Base-by-base conservation (phyloP, 1,284 basidiomycete genomes). In the Pseudozyma hubeiensis region DNA sequence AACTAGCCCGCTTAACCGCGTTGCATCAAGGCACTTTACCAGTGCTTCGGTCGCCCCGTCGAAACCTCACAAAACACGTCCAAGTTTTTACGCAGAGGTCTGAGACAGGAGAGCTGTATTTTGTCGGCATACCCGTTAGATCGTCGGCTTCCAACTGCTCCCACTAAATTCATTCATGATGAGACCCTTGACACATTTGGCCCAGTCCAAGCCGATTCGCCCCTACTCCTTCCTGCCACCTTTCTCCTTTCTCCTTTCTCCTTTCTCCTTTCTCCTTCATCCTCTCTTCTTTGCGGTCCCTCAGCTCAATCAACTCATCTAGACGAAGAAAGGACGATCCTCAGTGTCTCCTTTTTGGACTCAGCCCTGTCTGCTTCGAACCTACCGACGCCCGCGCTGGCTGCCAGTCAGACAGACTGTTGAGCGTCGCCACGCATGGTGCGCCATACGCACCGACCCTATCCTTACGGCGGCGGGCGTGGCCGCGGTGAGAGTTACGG, bases 381-480 rank as follows among this genome's bases (percentile, higher is more conserved):
- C 4, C 24, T 24, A 24, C 24, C 24, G 24, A 24, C 24, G 8
- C 8, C 31, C 30, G 24, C 24, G 24, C 24, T 24, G 24, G 24
- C 24, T 24, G 24, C 24, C 24, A 1, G 24, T 24, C 24, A 24
- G 24, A 24, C 24, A 24, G 24, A 1, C 24, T 24, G 24, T 16
- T 7, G 35, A 41, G 54, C 55, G 51, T 64, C 65, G 65, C 54
- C 35, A 37, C 35, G 35, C 65, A 62, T 67, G 65, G 24, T 57
- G 41, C 59, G 59, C 8, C 45, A 45, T 10, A 24, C 17, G 1
- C 43, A 33, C 31, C 45, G 24, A 10, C 17, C 13, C 34, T 13
- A 30, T 6, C 8, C 6, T 14, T 17, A 30, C 24, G 10, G 35
- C 8, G 35, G 35, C 14, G 35, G 35, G 8, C n/a, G 45, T 11